A percentile compares a stretch with the other conserved stretches of the same genome.
Evolutionary conservation across 352 stramenopile genomes (phyloP).

Genomic region (Aphanomyces invadans): DNA sequence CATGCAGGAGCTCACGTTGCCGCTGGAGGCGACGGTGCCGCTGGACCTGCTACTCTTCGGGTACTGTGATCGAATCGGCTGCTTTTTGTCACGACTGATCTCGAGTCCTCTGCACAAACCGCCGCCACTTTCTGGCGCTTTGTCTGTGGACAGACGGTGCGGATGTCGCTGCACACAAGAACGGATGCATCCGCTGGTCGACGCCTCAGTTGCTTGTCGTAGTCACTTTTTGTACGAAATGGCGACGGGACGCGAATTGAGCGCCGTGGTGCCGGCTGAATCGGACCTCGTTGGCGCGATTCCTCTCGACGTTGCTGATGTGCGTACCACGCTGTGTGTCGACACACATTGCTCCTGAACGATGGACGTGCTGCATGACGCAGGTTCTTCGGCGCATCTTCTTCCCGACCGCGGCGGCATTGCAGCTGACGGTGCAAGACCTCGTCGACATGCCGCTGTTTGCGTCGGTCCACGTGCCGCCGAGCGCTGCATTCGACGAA

Average conservation of each 20-base stretch:
- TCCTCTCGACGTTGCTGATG: slow-evolving; percentile 44
- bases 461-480: neutral
- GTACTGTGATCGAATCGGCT: neutral
- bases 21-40: slow-evolving; percentile 54
- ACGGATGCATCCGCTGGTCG: too few relatives aligned
- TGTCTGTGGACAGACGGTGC: too few relatives aligned
- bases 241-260: slow-evolving; percentile 53
- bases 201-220: too few relatives aligned
- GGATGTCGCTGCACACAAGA: too few relatives aligned
- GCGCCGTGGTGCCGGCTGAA: slow-evolving; percentile 37
- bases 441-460: neutral
- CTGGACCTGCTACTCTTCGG: slow-evolving; percentile 65
- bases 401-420: neutral
- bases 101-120: too few relatives aligned
- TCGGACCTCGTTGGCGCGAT: slow-evolving; percentile 48
- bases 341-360: neutral
- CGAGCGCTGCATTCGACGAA: too few relatives aligned
- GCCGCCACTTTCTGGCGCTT: too few relatives aligned
- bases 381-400: neutral
- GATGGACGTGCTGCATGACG: neutral
- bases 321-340: slow-evolving; percentile 3
- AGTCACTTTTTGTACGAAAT: slow-evolving; percentile 70
- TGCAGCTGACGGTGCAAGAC: neutral
- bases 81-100: neutral
- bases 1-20: slow-evolving; percentile 48